These are phyloP conservation scores for Neostapfia colusana DNA, from an alignment of 176 grass and related monocot species.

Conservation along the genomic window DNA sequence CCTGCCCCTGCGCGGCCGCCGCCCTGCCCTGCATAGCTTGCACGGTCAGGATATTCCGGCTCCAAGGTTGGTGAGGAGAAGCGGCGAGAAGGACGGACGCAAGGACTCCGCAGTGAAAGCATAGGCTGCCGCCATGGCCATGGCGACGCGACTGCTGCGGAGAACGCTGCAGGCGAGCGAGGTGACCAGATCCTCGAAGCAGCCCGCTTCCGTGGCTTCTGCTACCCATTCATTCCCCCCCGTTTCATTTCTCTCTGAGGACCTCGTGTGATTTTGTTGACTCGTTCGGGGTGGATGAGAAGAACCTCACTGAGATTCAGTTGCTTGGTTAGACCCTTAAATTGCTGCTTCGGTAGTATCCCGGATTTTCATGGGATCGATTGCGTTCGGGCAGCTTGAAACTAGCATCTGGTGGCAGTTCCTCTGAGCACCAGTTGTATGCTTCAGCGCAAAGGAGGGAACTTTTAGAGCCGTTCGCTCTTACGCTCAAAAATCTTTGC, in stretches of 20 bases:
- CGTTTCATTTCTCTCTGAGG: not conserved
- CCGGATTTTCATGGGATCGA: not conserved
- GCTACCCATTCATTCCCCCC: not conserved
- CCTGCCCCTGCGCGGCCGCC: too few relatives aligned
- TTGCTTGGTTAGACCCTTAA: not conserved
- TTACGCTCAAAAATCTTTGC: not conserved
- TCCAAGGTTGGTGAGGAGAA: not conserved
- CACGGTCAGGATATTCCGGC: too few relatives aligned
- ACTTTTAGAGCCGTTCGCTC: not conserved
- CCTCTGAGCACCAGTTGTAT: not conserved
- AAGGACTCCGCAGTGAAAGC: not conserved
- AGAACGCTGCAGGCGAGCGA: slow-evolving; percentile 27
- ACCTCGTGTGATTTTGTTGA: not conserved
- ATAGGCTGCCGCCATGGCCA: slow-evolving; percentile 29
- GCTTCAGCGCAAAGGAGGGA: not conserved
- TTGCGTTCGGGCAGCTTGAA: not conserved
- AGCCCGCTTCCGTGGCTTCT: not conserved
- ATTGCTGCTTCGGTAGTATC: not conserved
- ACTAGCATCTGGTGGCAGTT: not conserved
- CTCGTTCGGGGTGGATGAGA: not conserved
- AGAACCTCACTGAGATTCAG: not conserved
- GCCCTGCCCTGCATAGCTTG: too few relatives aligned
- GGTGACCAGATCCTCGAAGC: slow-evolving; percentile 17
- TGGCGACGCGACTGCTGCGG: slow-evolving; percentile 46
- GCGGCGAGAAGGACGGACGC: too few relatives aligned